phyloP scores from a whole-genome alignment of 2,329 filamentous ascomycete genomes.

The Trichoderma arundinaceum region DNA sequence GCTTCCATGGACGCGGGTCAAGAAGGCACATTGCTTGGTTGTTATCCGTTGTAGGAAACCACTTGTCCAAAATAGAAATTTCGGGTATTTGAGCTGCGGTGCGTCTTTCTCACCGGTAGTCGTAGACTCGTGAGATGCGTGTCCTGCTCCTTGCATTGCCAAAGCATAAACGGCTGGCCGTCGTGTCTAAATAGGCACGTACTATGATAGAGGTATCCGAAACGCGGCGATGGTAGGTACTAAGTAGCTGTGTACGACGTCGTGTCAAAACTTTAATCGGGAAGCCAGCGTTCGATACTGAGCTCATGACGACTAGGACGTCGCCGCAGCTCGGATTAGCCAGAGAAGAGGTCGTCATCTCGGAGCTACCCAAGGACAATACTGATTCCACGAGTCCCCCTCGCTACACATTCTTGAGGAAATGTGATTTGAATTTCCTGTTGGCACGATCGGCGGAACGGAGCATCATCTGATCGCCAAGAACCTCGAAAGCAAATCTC shows the following conservation, averaged over 20 bases:
- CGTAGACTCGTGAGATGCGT: background rate
- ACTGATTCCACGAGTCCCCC: background rate
- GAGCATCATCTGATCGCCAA: constrained; percentile 85
- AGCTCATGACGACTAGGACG: background rate
- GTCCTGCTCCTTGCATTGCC: background rate
- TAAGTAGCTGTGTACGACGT: too few relatives aligned
- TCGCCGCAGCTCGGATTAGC: background rate
- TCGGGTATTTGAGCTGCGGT: background rate
- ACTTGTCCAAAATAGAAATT: background rate
- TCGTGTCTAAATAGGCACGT: background rate
- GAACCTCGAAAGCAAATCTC: constrained; percentile 76
- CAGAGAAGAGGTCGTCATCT: background rate
- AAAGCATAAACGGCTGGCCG: background rate
- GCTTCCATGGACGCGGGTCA: constrained; percentile 25
- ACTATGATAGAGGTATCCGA: background rate
- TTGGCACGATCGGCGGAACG: constrained; percentile 84
- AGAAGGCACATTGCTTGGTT: background rate
- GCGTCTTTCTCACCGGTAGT: background rate
- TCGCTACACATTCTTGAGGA: constrained; percentile 69
- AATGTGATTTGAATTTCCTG: constrained; percentile 89
- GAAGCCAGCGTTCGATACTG: background rate
- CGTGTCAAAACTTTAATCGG: background rate
- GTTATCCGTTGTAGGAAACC: background rate
- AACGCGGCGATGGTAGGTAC: background rate
- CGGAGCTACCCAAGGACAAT: background rate